These are phyloP conservation scores for Lasiosphaeris hirsuta DNA, from an alignment of 495 filamentous ascomycete species.

Conservation along the genomic window DNA sequence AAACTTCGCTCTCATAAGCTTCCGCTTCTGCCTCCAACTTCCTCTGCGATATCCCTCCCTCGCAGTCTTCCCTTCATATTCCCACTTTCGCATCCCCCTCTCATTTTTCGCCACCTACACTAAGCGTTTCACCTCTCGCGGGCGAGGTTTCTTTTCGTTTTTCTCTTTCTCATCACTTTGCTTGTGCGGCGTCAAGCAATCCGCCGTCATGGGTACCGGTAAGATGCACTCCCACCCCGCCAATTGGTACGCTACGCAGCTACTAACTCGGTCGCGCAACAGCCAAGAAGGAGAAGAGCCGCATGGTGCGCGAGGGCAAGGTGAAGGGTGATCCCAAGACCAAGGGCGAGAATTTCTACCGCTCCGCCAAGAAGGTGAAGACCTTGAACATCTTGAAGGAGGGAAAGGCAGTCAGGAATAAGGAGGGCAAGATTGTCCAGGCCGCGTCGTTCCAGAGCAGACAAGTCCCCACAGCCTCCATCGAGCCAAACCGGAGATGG, in stretches of 20 bases:
- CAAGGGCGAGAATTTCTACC: constrained; percentile 70
- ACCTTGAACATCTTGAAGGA: constrained; percentile 83
- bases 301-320: constrained; percentile 77
- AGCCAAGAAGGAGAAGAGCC: constrained; percentile 83
- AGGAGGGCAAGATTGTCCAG: constrained; percentile 67
- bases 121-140: constrained; percentile 12
- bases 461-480: constrained; percentile 71
- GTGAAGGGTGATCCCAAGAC: constrained; percentile 77
- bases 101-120: neutral
- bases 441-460: constrained; percentile 79
- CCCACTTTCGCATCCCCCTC: constrained; percentile 8
- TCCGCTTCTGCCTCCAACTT: constrained; percentile 8
- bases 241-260: neutral
- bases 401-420: constrained; percentile 69
- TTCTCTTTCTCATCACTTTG: constrained; percentile 3
- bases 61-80: constrained; percentile 1
- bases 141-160: constrained; percentile 23
- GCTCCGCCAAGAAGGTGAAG: constrained; percentile 82
- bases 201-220: constrained; percentile 72
- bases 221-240: neutral
- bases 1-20: constrained; percentile 23
- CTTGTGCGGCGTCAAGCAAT: constrained; percentile 13
- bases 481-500: constrained; percentile 90
- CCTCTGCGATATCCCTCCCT: constrained; percentile 11
- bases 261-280: constrained; percentile 3